A percentile compares a stretch with the other conserved stretches of the same genome.
These are phyloP conservation scores for Schizothecium vesticola DNA, from an alignment of 495 filamentous ascomycete genomes.

Conservation along the genomic window DNA sequence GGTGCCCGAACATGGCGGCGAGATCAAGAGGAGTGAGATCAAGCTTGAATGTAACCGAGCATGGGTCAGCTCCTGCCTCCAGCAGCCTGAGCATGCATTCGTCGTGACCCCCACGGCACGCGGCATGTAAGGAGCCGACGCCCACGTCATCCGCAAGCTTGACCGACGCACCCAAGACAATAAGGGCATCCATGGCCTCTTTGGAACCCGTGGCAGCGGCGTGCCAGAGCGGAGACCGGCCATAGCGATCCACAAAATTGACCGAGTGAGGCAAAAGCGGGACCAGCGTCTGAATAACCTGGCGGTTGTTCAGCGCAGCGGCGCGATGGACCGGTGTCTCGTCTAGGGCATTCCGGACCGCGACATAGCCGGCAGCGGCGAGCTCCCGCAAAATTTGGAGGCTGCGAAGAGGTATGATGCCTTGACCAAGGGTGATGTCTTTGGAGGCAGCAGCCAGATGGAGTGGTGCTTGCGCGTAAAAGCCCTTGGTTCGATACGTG, in stretches of 20 bases:
- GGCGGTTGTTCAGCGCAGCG: not conserved
- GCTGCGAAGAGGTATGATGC: too few relatives aligned
- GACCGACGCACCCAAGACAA: not conserved
- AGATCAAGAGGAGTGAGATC: constrained; percentile 2
- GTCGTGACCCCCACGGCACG: not conserved
- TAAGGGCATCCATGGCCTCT: not conserved
- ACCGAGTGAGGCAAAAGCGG: not conserved
- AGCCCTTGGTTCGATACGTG: not conserved
- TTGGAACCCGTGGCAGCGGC: not conserved
- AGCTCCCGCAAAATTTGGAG: not conserved
- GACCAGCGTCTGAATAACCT: not conserved
- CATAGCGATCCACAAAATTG: not conserved
- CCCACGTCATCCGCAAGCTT: constrained; percentile 1
- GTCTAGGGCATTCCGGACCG: not conserved
- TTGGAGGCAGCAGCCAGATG: not conserved
- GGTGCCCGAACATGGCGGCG: constrained; percentile 1
- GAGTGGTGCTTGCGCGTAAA: not conserved
- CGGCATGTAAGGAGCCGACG: not conserved
- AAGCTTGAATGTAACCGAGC: not conserved
- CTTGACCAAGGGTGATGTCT: too few relatives aligned
- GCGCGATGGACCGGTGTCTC: not conserved
- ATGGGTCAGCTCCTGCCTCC: not conserved
- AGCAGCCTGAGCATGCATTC: not conserved
- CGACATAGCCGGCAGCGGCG: not conserved
- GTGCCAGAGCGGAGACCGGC: not conserved